These are phyloP conservation scores for Microbotryum scabiosae DNA, from an alignment of 1,284 basidiomycete species.

Conservation along the genomic window DNA sequence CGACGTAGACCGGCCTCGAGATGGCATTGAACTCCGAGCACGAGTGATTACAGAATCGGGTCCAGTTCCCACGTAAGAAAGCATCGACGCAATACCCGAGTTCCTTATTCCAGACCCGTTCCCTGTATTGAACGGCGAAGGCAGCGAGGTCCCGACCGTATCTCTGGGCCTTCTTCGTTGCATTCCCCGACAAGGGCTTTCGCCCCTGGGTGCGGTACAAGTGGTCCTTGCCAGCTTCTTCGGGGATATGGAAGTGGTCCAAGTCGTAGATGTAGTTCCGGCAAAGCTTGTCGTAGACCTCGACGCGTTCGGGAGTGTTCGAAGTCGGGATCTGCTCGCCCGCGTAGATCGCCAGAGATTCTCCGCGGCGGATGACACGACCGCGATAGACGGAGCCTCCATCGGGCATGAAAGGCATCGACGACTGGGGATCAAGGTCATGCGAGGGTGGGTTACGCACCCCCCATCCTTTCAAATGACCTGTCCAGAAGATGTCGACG, in stretches of 20 bases:
- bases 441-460: conserved; percentile 7
- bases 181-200: background rate
- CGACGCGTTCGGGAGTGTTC: conserved; percentile 1
- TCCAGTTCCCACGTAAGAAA: conserved; percentile 10
- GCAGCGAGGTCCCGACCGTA: no score
- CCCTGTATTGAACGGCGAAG: no score
- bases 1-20: conserved; percentile 11
- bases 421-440: background rate
- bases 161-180: background rate
- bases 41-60: conserved; percentile 27
- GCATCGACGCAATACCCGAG: conserved; percentile 13
- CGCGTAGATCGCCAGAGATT: conserved; percentile 18
- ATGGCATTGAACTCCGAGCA: conserved; percentile 13
- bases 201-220: background rate
- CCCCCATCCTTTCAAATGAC: conserved; percentile 12
- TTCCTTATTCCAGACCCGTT: no score
- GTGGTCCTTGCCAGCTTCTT: conserved; percentile 14
- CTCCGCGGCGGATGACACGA: conserved; percentile 4
- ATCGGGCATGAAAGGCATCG: background rate
- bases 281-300: background rate
- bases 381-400: background rate
- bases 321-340: background rate
- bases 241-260: background rate
- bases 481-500: conserved; percentile 19
- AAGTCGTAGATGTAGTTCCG: conserved; percentile 19